Conservation (phyloP, 139 green algal genomes). For the Coelastrella sp. region DNA sequence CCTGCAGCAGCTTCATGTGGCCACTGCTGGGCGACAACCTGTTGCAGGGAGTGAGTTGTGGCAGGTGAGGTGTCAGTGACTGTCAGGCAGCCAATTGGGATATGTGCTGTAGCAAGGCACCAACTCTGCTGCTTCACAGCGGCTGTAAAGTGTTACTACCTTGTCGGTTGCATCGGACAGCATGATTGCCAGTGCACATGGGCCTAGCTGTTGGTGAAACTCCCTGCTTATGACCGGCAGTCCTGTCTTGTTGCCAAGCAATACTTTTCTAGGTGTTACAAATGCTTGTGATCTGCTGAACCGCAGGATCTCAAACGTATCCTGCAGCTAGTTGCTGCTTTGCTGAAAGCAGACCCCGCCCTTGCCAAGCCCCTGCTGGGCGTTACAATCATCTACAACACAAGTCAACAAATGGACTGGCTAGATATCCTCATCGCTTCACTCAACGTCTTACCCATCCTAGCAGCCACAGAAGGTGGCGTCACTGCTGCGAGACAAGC, state of each 20-base stretch:
- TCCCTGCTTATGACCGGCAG: too few relatives aligned
- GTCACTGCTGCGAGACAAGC: not conserved
- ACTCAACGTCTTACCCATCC: constrained; percentile 22
- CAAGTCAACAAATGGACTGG: constrained; percentile 38
- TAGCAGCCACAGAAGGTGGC: not conserved
- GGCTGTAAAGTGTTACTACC: too few relatives aligned
- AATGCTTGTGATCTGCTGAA: not conserved
- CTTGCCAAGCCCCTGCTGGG: constrained; percentile 45
- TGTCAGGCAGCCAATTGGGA: too few relatives aligned
- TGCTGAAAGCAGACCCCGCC: constrained; percentile 20
- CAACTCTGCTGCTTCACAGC: too few relatives aligned
- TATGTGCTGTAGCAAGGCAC: too few relatives aligned
- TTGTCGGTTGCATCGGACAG: too few relatives aligned
- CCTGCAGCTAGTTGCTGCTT: constrained; percentile 27
- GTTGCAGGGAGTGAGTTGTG: constrained; percentile 30
- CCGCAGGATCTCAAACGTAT: constrained; percentile 45
- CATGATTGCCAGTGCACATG: too few relatives aligned
- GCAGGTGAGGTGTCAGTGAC: constrained; percentile 23
- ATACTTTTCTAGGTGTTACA: too few relatives aligned
- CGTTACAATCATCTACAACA: constrained; percentile 35
- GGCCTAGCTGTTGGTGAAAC: too few relatives aligned
- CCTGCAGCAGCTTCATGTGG: constrained; percentile 48
- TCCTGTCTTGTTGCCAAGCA: too few relatives aligned
- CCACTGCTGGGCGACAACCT: constrained; percentile 8
- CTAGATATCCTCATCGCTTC: constrained; percentile 20